A percentile compares a stretch with the other conserved stretches of the same genome.
Evolutionary conservation across 208 protist genomes (phyloP).

Genomic region (Leishmania gerbilli): DNA sequence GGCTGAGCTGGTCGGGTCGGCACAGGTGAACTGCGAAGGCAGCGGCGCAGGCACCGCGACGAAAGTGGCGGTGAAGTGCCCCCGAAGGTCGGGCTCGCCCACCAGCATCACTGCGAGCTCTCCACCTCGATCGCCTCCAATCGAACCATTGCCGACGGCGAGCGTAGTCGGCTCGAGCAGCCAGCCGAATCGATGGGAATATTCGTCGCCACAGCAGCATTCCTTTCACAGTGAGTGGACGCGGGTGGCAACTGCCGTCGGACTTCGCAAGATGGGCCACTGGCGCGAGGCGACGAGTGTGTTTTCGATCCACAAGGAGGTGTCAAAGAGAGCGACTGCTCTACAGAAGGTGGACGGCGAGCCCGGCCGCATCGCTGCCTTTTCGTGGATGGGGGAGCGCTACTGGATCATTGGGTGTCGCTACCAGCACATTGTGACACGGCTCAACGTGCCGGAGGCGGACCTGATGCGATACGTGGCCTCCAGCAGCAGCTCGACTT

Average conservation of each 20-base stretch:
- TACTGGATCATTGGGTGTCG: slow-evolving; percentile 79
- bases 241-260: slow-evolving; percentile 40
- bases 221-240: slow-evolving; percentile 19
- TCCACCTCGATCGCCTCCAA: neutral
- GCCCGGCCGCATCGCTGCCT: slow-evolving; percentile 60
- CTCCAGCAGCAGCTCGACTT: neutral
- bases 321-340: slow-evolving; percentile 34
- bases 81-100: neutral
- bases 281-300: slow-evolving; percentile 49
- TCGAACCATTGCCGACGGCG: neutral
- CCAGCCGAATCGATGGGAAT: neutral
- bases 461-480: slow-evolving; percentile 53
- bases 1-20: neutral
- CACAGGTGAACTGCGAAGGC: neutral
- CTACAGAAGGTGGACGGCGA: slow-evolving; percentile 79
- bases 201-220: neutral
- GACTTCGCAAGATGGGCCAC: slow-evolving; percentile 76
- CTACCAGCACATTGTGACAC: slow-evolving; percentile 61
- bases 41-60: neutral
- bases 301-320: slow-evolving; percentile 38
- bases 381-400: slow-evolving; percentile 37
- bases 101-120: neutral
- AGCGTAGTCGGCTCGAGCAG: neutral
- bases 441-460: slow-evolving; percentile 63
- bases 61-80: neutral